A percentile compares a stretch with the other conserved stretches of the same genome.
Evolutionary conservation across 257 asterid species (phyloP).

Genomic region (Lantana camara): DNA sequence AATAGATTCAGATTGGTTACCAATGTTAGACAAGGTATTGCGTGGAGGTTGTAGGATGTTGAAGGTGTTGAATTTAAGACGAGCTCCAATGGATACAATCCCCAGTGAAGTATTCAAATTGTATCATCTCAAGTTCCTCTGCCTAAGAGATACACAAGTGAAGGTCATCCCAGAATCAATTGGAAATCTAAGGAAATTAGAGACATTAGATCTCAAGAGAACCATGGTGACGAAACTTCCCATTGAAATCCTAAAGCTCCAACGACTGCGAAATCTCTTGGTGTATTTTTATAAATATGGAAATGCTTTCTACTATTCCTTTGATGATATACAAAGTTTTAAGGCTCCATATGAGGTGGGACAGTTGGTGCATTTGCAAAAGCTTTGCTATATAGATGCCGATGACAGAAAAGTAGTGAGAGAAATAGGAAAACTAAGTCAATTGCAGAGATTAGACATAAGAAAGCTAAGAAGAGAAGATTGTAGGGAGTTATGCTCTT

Average conservation of each 20-base stretch:
- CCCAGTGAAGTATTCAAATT: slow-evolving; percentile 29
- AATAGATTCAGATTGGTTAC: background rate
- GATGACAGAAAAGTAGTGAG: background rate
- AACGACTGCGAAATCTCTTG: background rate
- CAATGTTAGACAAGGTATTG: background rate
- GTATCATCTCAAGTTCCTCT: slow-evolving; percentile 17
- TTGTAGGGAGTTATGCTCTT: slow-evolving; percentile 30
- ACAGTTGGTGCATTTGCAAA: background rate
- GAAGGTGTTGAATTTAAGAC: slow-evolving; percentile 21
- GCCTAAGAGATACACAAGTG: background rate
- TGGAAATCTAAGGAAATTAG: background rate
- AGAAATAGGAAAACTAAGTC: slow-evolving; percentile 26
- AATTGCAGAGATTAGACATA: slow-evolving; percentile 18
- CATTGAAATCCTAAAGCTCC: background rate
- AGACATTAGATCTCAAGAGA: background rate
- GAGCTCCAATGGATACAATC: slow-evolving; percentile 15
- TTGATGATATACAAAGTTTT: background rate
- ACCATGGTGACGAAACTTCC: background rate
- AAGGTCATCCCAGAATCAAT: background rate
- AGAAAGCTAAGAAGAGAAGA: slow-evolving; percentile 26
- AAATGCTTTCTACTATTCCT: background rate
- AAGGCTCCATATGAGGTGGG: slow-evolving; percentile 14
- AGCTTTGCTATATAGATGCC: background rate
- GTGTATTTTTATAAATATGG: background rate
- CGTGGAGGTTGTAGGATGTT: background rate